These are phyloP conservation scores for Chaetomium olivaceum DNA, from an alignment of 2,329 filamentous ascomycete genomes.

Conservation along the genomic window DNA sequence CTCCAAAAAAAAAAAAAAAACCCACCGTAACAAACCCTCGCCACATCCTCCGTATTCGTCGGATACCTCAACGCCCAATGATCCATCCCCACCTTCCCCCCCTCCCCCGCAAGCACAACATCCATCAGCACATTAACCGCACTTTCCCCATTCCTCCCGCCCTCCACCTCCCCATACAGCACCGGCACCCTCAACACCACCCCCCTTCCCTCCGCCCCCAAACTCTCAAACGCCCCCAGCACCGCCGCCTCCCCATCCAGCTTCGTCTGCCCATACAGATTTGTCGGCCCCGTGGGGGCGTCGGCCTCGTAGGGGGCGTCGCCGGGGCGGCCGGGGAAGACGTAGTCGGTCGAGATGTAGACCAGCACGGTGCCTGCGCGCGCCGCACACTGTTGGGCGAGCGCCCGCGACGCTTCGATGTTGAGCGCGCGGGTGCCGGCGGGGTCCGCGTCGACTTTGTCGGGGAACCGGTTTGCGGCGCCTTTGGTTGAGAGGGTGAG, in stretches of 20 bases:
- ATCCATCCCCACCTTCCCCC: constrained; percentile 71
- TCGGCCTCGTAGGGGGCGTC: constrained; percentile 78
- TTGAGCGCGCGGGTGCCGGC: constrained; percentile 73
- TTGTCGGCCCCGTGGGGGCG: constrained; percentile 67
- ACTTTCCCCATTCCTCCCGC: constrained; percentile 69
- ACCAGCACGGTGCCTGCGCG: constrained; percentile 62
- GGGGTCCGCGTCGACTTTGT: constrained; percentile 80
- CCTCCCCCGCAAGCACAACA: constrained; percentile 67
- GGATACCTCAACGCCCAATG: constrained; percentile 84
- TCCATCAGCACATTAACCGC: constrained; percentile 83
- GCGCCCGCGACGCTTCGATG: constrained; percentile 65
- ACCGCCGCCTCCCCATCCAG: constrained; percentile 64
- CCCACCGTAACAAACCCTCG: constrained; percentile 69
- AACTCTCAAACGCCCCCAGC: constrained; percentile 57
- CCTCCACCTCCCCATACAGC: constrained; percentile 78
- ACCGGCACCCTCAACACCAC: constrained; percentile 80
- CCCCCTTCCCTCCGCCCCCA: constrained; percentile 54
- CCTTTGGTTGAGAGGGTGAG: constrained; percentile 50
- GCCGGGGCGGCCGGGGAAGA: constrained; percentile 72
- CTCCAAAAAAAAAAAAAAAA: constrained; percentile 7
- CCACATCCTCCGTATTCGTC: constrained; percentile 86
- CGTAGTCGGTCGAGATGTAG: constrained; percentile 83
- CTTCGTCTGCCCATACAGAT: constrained; percentile 69
- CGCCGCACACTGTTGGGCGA: constrained; percentile 66
- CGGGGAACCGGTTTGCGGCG: constrained; percentile 84